A percentile compares a stretch with the other conserved stretches of the same genome.
These are phyloP conservation scores for Tetrastigma voinierianum DNA, from an alignment of 164 flowering plant species.

Conservation along the genomic window DNA sequence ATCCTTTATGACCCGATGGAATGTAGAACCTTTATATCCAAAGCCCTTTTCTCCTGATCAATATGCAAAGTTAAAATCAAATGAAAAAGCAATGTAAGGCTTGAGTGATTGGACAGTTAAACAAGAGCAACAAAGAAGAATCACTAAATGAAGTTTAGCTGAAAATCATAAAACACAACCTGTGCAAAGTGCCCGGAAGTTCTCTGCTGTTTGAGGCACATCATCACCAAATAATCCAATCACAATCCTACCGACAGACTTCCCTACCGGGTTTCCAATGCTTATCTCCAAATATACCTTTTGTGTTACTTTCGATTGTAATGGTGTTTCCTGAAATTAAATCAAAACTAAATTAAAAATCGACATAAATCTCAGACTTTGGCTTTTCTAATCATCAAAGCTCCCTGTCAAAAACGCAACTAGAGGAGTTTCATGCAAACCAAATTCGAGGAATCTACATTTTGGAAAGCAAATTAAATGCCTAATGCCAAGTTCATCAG, in stretches of 20 bases:
- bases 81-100: slow-evolving; percentile 6
- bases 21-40: slow-evolving; percentile 81
- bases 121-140: background rate
- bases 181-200: slow-evolving; percentile 94
- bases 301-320: slow-evolving; percentile 79
- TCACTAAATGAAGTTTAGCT: background rate
- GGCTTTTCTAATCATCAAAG: background rate
- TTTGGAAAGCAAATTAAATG: background rate
- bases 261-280: slow-evolving; percentile 90
- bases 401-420: background rate
- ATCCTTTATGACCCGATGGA: slow-evolving; percentile 95
- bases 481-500: background rate
- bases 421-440: background rate
- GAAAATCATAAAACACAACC: slow-evolving; percentile 39
- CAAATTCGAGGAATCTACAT: background rate
- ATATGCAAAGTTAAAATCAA: slow-evolving; percentile 6
- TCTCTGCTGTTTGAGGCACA: slow-evolving; percentile 93
- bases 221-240: slow-evolving; percentile 95
- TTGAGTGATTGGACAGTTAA: background rate
- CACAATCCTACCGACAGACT: slow-evolving; percentile 77
- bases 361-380: background rate
- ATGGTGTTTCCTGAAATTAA: slow-evolving; percentile 43
- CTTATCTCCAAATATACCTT: slow-evolving; percentile 86
- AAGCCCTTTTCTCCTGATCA: slow-evolving; percentile 89
- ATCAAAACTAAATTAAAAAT: background rate